Percentiles rank a stretch among this genome's conserved stretches.
These are phyloP conservation scores for Coemansia sp. DNA, from an alignment of 192 early-diverging fungal species.

Conservation along the genomic window DNA sequence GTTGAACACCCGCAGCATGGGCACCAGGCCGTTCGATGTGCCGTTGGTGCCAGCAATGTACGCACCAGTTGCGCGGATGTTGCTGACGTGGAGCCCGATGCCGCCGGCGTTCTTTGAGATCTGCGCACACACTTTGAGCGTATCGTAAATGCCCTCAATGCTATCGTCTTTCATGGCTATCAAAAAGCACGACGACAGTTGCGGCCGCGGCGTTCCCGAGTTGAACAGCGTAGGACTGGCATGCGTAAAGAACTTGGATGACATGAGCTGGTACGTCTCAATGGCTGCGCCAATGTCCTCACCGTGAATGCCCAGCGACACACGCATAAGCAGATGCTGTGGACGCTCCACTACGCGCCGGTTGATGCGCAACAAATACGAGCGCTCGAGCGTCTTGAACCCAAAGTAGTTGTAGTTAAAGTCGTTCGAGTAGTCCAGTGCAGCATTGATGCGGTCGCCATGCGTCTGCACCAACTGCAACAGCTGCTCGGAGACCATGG, in stretches of 20 bases:
- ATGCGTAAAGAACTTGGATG: slow-evolving; percentile 93
- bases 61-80: slow-evolving; percentile 90
- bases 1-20: slow-evolving; percentile 98
- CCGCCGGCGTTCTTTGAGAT: slow-evolving; percentile 98
- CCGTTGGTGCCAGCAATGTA: slow-evolving; percentile 99
- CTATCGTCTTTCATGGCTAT: slow-evolving; percentile 95
- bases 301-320: slow-evolving; percentile 94
- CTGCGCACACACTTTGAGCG: slow-evolving; percentile 94
- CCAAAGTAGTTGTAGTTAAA: slow-evolving; percentile 99
- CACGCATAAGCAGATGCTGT: slow-evolving; percentile 98
- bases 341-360: slow-evolving; percentile 89
- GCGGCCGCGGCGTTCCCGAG: slow-evolving; percentile 93
- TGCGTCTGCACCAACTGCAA: slow-evolving; percentile 68
- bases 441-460: slow-evolving; percentile 85
- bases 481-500: slow-evolving; percentile 87
- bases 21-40: slow-evolving; percentile 92
- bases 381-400: slow-evolving; percentile 98
- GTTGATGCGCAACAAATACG: slow-evolving; percentile 88
- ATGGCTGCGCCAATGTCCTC: slow-evolving; percentile 88
- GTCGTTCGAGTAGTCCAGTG: slow-evolving; percentile 96
- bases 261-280: slow-evolving; percentile 94
- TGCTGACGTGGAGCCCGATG: slow-evolving; percentile 96
- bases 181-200: slow-evolving; percentile 94
- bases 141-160: slow-evolving; percentile 98
- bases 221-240: slow-evolving; percentile 98